A percentile compares a stretch with the other conserved stretches of the same genome.
These are phyloP conservation scores for Mortierella sp. DNA, from an alignment of 371 early-diverging fungal genomes.

Conservation along the genomic window DNA sequence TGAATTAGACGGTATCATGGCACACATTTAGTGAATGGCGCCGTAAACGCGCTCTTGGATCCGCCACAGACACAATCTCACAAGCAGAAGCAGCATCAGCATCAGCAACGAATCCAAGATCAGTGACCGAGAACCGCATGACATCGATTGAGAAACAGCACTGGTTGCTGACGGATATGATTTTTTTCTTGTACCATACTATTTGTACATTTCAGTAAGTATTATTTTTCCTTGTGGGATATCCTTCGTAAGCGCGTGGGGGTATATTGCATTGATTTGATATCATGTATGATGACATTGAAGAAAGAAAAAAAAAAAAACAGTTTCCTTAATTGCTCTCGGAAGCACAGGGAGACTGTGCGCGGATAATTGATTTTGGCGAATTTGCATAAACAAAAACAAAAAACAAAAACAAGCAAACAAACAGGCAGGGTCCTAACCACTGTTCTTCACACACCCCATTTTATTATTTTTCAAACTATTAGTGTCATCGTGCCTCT, in stretches of 20 bases:
- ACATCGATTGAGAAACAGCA: conserved; percentile 48
- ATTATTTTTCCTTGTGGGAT: not conserved
- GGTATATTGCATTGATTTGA: not conserved
- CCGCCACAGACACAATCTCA: not conserved
- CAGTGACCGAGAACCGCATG: not conserved
- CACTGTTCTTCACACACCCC: not conserved
- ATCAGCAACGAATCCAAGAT: not conserved
- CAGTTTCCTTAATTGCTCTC: not conserved
- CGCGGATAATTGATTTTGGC: conserved; percentile 11
- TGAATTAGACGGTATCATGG: conserved; percentile 46
- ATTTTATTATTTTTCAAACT: not conserved
- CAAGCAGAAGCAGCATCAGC: not conserved
- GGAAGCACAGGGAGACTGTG: conserved; percentile 6
- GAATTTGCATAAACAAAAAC: not conserved
- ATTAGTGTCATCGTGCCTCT: conserved; percentile 48
- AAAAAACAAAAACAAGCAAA: not conserved
- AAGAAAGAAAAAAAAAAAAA: not conserved
- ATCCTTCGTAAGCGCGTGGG: not conserved
- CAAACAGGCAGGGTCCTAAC: conserved; percentile 8
- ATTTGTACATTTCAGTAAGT: conserved; percentile 58
- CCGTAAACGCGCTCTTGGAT: conserved; percentile 27
- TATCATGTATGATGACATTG: too few species aligned
- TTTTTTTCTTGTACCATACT: conserved; percentile 55
- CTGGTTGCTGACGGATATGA: conserved; percentile 54
- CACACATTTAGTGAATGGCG: conserved; percentile 56